Evolutionary conservation across 2,329 filamentous ascomycete genomes (phyloP).

Genomic region (Nigrograna mackinnonii): DNA sequence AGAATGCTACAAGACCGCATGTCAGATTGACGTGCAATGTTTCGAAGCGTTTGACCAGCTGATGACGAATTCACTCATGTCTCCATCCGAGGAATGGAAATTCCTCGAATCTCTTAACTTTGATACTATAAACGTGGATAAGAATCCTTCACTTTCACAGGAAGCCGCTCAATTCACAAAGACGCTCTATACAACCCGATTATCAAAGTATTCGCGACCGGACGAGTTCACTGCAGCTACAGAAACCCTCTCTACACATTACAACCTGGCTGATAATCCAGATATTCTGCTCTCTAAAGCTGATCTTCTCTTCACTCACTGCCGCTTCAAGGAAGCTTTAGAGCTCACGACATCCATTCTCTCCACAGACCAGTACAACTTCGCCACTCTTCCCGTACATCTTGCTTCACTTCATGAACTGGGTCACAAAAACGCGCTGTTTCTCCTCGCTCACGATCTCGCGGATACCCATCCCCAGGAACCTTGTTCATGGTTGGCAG

Average conservation of each 20-base stretch:
- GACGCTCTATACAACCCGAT: constrained; percentile 91
- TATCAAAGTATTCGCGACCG: constrained; percentile 94
- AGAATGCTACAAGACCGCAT: constrained; percentile 97
- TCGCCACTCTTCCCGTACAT: constrained; percentile 85
- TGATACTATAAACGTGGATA: constrained; percentile 71
- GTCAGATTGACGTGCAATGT: constrained; percentile 95
- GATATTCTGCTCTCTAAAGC: constrained; percentile 90
- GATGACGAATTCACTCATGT: constrained; percentile 93
- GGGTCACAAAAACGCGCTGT: constrained; percentile 82
- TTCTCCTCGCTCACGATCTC: constrained; percentile 88
- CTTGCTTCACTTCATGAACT: constrained; percentile 90
- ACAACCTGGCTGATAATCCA: constrained; percentile 82
- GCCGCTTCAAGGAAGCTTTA: constrained; percentile 86
- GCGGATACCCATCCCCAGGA: constrained; percentile 91
- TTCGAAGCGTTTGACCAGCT: constrained; percentile 98
- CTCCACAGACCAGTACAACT: constrained; percentile 84
- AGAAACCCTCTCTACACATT: constrained; percentile 91
- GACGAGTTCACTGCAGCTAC: constrained; percentile 81
- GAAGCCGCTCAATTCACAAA: constrained; percentile 93
- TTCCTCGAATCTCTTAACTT: constrained; percentile 91
- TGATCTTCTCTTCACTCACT: constrained; percentile 91
- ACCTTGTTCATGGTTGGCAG: constrained; percentile 89
- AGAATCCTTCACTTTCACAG: constrained; percentile 70
- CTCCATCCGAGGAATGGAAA: constrained; percentile 84
- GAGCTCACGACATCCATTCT: constrained; percentile 83